Evolutionary conservation across 2,329 filamentous ascomycete genomes (phyloP).

Genomic region (Calcarisporium arbuscula): DNA sequence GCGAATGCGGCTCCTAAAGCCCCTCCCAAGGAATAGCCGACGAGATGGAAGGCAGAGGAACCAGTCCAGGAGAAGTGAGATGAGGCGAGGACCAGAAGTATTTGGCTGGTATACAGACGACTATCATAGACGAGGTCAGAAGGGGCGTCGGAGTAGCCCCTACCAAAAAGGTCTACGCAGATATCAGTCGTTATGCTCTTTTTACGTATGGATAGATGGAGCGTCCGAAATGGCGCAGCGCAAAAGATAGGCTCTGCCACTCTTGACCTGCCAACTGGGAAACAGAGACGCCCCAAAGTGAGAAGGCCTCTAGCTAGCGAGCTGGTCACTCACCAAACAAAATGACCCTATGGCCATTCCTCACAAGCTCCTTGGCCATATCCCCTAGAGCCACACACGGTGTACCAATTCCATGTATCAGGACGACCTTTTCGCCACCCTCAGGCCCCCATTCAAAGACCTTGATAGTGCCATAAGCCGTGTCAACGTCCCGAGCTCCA

Average conservation of each 20-base stretch:
- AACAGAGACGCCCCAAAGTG: no score
- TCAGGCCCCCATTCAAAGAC: constrained; percentile 79
- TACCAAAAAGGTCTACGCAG: constrained; percentile 66
- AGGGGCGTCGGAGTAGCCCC: constrained; percentile 71
- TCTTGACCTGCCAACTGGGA: no score
- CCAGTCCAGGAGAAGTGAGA: constrained; percentile 52
- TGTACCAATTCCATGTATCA: constrained; percentile 78
- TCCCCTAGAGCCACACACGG: constrained; percentile 64
- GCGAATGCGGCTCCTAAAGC: constrained; percentile 66
- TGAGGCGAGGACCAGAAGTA: constrained; percentile 59
- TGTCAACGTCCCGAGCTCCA: constrained; percentile 60
- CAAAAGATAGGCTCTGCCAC: no score
- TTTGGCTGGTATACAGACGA: constrained; percentile 58
- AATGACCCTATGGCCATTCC: constrained; percentile 68
- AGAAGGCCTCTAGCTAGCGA: no score
- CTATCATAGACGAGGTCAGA: constrained; percentile 52
- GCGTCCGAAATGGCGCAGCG: no score
- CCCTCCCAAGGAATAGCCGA: constrained; percentile 78
- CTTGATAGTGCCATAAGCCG: constrained; percentile 63
- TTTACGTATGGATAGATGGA: no score
- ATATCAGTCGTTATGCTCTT: no score
- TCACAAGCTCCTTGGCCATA: constrained; percentile 59
- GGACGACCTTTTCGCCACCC: constrained; percentile 62
- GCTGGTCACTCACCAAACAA: constrained; percentile 61
- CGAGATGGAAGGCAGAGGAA: constrained; percentile 56